Evolutionary conservation across 148 eudicot species (phyloP).

Genomic region (Chenopodium formosanum): DNA sequence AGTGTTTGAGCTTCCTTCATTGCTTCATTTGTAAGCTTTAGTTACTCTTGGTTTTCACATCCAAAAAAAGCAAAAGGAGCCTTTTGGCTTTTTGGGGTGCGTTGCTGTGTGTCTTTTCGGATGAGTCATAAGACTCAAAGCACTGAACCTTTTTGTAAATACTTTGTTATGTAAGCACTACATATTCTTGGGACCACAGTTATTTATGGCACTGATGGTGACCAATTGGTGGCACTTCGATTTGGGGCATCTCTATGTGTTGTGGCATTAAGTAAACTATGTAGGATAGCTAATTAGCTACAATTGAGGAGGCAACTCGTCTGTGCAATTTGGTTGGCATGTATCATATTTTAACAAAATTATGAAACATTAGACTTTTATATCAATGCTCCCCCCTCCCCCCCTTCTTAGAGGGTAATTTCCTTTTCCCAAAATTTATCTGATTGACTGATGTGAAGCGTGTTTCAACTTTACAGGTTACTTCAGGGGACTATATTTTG

Average conservation of each 20-base stretch:
- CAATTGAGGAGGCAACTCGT: not conserved
- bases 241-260: not conserved
- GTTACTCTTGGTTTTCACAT: not conserved
- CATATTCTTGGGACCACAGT: not conserved
- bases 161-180: not conserved
- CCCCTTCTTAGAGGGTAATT: not conserved
- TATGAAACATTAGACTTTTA: not conserved
- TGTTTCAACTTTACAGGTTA: constrained; percentile 36
- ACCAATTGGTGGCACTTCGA: not conserved
- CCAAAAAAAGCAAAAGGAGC: not conserved
- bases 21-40: constrained; percentile 1
- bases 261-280: not conserved
- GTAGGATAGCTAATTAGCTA: not conserved
- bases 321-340: not conserved
- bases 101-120: not conserved
- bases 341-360: not conserved
- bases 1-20: not conserved
- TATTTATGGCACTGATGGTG: not conserved
- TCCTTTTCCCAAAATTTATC: not conserved
- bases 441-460: constrained; percentile 1
- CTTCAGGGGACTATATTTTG: constrained; percentile 85
- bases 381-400: not conserved
- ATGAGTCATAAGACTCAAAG: not conserved
- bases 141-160: too few relatives aligned
- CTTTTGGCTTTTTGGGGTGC: not conserved